Base-by-base conservation (phyloP, 345 rosid species). In the Salix brachista region DNA sequence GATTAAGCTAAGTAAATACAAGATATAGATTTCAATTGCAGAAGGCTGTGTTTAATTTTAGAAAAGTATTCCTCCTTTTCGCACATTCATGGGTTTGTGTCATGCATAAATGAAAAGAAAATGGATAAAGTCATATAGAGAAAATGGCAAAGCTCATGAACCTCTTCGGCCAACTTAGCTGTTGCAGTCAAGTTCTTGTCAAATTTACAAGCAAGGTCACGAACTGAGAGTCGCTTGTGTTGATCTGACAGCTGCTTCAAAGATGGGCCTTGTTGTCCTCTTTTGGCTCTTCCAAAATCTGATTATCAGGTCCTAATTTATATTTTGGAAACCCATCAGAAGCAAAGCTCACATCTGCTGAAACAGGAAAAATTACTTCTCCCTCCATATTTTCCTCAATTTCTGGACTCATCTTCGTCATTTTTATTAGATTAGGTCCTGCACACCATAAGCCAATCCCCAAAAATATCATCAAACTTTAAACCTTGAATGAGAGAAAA, bases 201-300 rank as follows among this genome's bases (percentile, higher is more conserved):
- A 36, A 96, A 96, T 90, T 91, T 96, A 78, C 88, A 87, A 41
- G 99, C 98, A 60, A 96, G 95, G 73, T 92, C 99, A 70, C 99
- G 99, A 85, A 96, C 99, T 13, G 99, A 96, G 60, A 96, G 92
- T 19, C 98, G 94, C 77, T 90, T 92, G 79, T 96, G 92, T 86
- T 93, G 99, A 81, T 89, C 89, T n/a, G 91, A 88, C 72, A 96
- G 79, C 70, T 90, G 90, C 62, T 26, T 26, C 28, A 26, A 26
- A 26, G 28, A 26, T 26, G 28, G 28, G 28, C 28, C 28, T 26
- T 82, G 58, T 77, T 79, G 65, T 89, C 93, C 81, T 90, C 96
- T 67, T 89, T 86, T 70, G 93, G 91, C 77, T 90, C 97, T 83
- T 96, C 99, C 81, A 96, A 41, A 67, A 96, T 89, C 87, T 91